Conservation (phyloP, 306 rosid species). For the Vachellia collinsii region DNA sequence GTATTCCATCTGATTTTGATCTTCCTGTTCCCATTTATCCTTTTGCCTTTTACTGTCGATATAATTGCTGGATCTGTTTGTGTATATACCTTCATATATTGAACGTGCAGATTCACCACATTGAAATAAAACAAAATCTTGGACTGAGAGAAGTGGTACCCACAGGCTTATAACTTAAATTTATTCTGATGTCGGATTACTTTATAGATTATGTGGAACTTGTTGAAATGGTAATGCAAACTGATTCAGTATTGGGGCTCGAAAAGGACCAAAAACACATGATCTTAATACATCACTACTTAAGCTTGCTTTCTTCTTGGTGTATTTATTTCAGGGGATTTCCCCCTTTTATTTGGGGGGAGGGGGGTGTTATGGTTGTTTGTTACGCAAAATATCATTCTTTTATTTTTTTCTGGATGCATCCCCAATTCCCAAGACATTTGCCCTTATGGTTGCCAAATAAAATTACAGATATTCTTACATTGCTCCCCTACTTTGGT, state of each 20-base stretch:
- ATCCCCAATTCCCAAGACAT: background rate
- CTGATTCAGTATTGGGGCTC: constrained; percentile 5
- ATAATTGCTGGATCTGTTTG: background rate
- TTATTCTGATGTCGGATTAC: constrained; percentile 5
- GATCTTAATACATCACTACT: background rate
- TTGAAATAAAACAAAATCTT: constrained; percentile 19
- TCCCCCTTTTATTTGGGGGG: background rate
- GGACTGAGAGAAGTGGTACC: constrained; percentile 2
- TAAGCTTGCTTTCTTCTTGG: background rate
- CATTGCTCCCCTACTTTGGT: too few relatives aligned
- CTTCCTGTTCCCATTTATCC: constrained; percentile 18
- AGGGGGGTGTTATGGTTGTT: background rate
- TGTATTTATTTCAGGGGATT: background rate
- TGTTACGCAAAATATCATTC: background rate
- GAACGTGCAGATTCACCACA: constrained; percentile 21
- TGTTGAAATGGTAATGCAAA: background rate
- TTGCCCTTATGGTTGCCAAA: background rate
- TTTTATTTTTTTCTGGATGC: constrained; percentile 9
- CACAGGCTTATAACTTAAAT: constrained; percentile 17
- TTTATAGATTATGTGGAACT: constrained; percentile 1
- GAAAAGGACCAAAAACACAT: constrained; percentile 1
- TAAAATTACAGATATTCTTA: background rate
- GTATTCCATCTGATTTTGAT: constrained; percentile 37
- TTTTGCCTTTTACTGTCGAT: constrained; percentile 9
- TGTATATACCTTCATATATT: background rate